phyloP scores from a whole-genome alignment of 345 rosid genomes.

The Atalantia buxifolia region DNA sequence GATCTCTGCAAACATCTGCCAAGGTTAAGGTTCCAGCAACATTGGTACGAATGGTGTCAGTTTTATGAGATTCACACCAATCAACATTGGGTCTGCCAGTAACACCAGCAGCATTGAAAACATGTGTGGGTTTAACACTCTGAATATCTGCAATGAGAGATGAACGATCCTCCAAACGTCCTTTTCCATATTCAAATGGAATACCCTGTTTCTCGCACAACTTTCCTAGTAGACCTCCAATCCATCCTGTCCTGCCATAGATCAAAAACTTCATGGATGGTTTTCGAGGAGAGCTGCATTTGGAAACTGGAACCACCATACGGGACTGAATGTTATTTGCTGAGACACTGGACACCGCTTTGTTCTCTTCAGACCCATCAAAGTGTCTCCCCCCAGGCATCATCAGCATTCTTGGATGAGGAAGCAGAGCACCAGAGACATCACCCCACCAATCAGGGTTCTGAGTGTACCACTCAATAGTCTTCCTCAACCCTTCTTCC shows the following conservation, averaged over 20 bases:
- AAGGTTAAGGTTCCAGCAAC: constrained; percentile 82
- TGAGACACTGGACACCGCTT: constrained; percentile 29
- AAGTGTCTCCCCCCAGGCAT: constrained; percentile 82
- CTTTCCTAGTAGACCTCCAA: constrained; percentile 81
- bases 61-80: constrained; percentile 94
- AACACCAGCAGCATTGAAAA: constrained; percentile 89
- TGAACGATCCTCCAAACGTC: constrained; percentile 73
- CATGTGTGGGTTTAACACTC: constrained; percentile 75
- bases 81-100: constrained; percentile 96
- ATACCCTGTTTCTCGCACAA: constrained; percentile 79
- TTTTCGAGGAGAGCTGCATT: constrained; percentile 43
- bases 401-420: constrained; percentile 92
- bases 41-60: constrained; percentile 82
- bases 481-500: constrained; percentile 83
- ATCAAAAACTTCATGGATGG: constrained; percentile 64
- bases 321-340: constrained; percentile 41
- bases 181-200: constrained; percentile 73
- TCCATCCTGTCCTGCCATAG: constrained; percentile 92
- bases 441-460: constrained; percentile 98
- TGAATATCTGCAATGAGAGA: constrained; percentile 66
- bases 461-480: constrained; percentile 75
- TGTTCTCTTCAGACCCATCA: constrained; percentile 60
- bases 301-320: constrained; percentile 64
- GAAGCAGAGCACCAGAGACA: constrained; percentile 83
- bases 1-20: constrained; percentile 84